Evolutionary conservation across 345 rosid genomes (phyloP).

Genomic region (Citrus sinensis): DNA sequence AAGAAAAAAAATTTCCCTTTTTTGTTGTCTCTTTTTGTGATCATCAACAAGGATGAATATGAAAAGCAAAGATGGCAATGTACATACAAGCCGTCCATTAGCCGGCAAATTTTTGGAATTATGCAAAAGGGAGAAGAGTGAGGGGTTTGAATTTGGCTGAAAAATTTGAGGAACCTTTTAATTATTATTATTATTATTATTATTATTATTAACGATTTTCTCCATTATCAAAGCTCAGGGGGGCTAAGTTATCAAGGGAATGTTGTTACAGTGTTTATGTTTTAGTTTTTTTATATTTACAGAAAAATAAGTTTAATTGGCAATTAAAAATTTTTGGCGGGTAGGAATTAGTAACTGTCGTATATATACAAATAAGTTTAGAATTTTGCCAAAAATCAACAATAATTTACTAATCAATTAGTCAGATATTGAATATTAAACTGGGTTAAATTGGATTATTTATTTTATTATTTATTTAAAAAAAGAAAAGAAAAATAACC

Average conservation of each 20-base stretch:
- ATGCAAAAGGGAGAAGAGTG: conserved; percentile 1
- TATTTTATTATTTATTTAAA: not conserved
- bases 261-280: not conserved
- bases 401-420: not conserved
- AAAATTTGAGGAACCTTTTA: not conserved
- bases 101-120: conserved; percentile 39
- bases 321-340: conserved; percentile 2
- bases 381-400: not conserved
- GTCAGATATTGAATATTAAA: not conserved
- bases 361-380: not conserved
- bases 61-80: not conserved
- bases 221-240: conserved; percentile 23
- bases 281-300: not conserved
- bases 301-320: not conserved
- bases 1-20: not conserved
- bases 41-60: conserved; percentile 8
- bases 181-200: too few species aligned
- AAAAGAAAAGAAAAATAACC: not conserved
- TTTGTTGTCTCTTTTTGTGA: not conserved
- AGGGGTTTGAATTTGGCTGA: not conserved
- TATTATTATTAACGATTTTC: not conserved
- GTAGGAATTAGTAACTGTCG: not conserved
- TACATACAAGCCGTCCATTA: conserved; percentile 13
- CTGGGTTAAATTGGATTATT: not conserved
- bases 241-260: conserved; percentile 17